These are phyloP conservation scores for Madurella mycetomatis DNA, from an alignment of 2,329 filamentous ascomycete species.

Conservation along the genomic window DNA sequence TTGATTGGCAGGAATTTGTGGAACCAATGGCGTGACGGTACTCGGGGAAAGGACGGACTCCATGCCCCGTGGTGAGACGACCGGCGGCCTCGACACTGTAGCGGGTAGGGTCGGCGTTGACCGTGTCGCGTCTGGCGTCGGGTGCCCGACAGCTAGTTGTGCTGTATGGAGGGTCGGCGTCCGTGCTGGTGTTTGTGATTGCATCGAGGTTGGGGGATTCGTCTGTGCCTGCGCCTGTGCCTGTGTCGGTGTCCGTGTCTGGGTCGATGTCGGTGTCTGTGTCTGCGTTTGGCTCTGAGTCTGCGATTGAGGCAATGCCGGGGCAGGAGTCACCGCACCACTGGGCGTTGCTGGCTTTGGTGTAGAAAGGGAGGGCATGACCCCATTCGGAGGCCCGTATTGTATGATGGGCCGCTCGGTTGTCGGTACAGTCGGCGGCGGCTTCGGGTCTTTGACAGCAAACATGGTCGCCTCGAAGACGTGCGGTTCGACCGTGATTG, in stretches of 20 bases:
- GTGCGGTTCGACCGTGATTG: slow-evolving; percentile 75
- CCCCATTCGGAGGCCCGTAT: slow-evolving; percentile 60
- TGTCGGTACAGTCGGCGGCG: slow-evolving; percentile 35
- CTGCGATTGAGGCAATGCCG: slow-evolving; percentile 11
- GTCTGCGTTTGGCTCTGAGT: slow-evolving; percentile 15
- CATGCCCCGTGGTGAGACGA: slow-evolving; percentile 29
- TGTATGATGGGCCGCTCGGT: slow-evolving; percentile 55
- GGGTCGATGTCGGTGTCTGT: slow-evolving; percentile 17
- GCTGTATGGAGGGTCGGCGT: slow-evolving; percentile 5
- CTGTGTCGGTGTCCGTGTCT: slow-evolving; percentile 13
- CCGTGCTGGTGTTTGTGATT: slow-evolving; percentile 13
- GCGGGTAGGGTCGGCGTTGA: slow-evolving; percentile 4
- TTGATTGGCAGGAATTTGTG: slow-evolving; percentile 8
- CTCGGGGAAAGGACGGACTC: slow-evolving; percentile 27
- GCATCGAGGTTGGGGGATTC: neutral
- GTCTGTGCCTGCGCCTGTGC: slow-evolving; percentile 8
- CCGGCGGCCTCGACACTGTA: slow-evolving; percentile 14
- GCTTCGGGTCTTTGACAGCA: slow-evolving; percentile 62
- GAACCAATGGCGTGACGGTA: slow-evolving; percentile 13
- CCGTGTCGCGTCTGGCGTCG: slow-evolving; percentile 2
- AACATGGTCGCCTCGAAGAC: slow-evolving; percentile 73
- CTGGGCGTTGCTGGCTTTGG: slow-evolving; percentile 31
- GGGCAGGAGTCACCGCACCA: slow-evolving; percentile 19
- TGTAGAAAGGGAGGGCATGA: slow-evolving; percentile 52
- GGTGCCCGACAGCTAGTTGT: slow-evolving; percentile 6